Evolutionary conservation across 2,329 filamentous ascomycete species (phyloP).

Genomic region (Ophioceras dolichostomum): DNA sequence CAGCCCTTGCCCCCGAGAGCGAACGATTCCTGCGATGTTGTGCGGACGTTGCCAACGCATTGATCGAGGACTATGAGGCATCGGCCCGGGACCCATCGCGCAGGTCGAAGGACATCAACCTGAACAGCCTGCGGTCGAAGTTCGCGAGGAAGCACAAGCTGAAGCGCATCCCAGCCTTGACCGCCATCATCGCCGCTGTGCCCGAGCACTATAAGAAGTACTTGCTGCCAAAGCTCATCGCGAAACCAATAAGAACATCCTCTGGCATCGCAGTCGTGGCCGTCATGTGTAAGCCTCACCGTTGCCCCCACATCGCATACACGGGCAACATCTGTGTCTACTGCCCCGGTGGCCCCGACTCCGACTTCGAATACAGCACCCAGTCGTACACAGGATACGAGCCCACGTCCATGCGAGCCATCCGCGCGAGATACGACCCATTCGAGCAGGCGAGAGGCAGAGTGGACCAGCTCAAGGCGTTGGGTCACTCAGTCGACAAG

Average conservation of each 20-base stretch:
- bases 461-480: constrained; percentile 90
- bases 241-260: constrained; percentile 91
- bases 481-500: constrained; percentile 96
- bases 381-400: constrained; percentile 99
- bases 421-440: constrained; percentile 90
- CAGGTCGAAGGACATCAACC: constrained; percentile 75
- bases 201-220: constrained; percentile 99
- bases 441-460: constrained; percentile 94
- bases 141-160: constrained; percentile 89
- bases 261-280: constrained; percentile 97
- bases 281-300: constrained; percentile 98
- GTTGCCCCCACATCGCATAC: constrained; percentile 95
- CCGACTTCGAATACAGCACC: constrained; percentile 97
- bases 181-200: constrained; percentile 93
- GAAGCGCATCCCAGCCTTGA: constrained; percentile 77
- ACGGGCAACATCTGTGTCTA: constrained; percentile 99
- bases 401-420: constrained; percentile 95
- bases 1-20: constrained; percentile 78
- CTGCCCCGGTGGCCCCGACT: constrained; percentile 93
- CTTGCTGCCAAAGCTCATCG: constrained; percentile 88
- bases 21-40: constrained; percentile 91
- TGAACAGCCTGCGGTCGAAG: constrained; percentile 78
- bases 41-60: constrained; percentile 83
- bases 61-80: constrained; percentile 90
- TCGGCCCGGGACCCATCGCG: constrained; percentile 55